Base-by-base conservation (phyloP, 305 asterid species). In the Rubia tinctorum region DNA sequence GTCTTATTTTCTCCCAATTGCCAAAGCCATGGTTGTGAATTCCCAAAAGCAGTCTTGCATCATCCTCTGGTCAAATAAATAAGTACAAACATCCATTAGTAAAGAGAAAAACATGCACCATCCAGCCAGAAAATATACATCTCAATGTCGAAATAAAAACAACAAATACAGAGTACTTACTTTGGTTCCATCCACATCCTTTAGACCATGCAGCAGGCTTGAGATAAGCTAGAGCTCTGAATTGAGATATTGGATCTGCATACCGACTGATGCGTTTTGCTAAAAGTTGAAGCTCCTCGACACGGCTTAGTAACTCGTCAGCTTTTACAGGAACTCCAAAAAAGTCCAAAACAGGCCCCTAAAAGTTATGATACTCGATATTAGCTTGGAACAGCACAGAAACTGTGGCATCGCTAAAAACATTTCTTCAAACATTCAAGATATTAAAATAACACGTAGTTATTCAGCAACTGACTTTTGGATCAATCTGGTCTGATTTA, bases 171-270 rank as follows among this genome's bases (percentile, higher is more conserved):
- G 9, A 61, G 75, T 45, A 88, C 97, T 88, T 89, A 96, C 99
- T 96, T 83, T 90, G 99, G 79, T 93, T 96, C 99, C 99, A 96
- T 78, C 99, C 98, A 90, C 99, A 96, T 56, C 99, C 99, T 85
- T 93, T 96, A 69, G 99, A 93, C 99, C 99, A 96, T 0, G 98
- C 88, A 70, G 98, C 90, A 73, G 97, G 97, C 80, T 91, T 96
- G 74, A 91, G 96, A 82, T 84, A 93, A 73, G 89, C 86, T 74
- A 96, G 85, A 49, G 97, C 89, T 83, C 95, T 84, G 82, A 93
- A 96, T 81, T 96, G 99, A 69, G 91, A 83, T 47, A 96, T 44
- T 62, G 99, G 99, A 82, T 93, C 97, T 70, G 82, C 92, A 74
- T 96, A 93, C 51, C 96, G 89, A 78, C 85, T 82, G 81, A 96